These are phyloP conservation scores for Ophiocordyceps sinensis DNA, from an alignment of 2,329 filamentous ascomycete species.

Conservation along the genomic window DNA sequence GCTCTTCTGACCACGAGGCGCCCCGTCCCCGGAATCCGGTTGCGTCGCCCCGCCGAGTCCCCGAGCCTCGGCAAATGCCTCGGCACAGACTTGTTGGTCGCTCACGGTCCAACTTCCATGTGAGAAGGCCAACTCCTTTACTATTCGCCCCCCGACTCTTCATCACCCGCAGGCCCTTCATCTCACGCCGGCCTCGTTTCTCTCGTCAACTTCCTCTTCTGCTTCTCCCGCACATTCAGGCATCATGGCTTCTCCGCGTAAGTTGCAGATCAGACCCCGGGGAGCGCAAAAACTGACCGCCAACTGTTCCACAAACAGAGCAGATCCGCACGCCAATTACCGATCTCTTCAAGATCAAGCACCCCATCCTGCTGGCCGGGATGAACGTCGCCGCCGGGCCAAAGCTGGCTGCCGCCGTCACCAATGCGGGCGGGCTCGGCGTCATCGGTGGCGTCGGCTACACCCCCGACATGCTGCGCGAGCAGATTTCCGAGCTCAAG, in stretches of 20 bases:
- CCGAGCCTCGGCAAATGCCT: constrained; percentile 4
- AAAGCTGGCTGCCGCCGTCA: constrained; percentile 89
- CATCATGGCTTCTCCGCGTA: constrained; percentile 70
- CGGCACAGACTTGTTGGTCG: no score
- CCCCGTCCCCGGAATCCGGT: background rate
- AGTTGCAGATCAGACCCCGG: no score
- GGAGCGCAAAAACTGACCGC: no score
- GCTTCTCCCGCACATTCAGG: constrained; percentile 3
- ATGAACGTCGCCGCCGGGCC: constrained; percentile 99
- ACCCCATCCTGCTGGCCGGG: constrained; percentile 87
- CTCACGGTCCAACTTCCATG: no score
- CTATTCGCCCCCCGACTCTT: no score
- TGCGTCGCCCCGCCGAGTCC: background rate
- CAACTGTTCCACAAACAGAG: constrained; percentile 10
- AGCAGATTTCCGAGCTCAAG: constrained; percentile 94
- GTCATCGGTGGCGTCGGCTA: constrained; percentile 94
- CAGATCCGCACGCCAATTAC: constrained; percentile 78
- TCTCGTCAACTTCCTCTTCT: background rate
- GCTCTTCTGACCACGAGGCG: constrained; percentile 2
- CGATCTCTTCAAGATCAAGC: constrained; percentile 95
- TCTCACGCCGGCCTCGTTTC: no score
- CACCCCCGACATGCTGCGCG: constrained; percentile 90
- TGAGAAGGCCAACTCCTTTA: no score
- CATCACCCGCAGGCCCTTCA: no score
- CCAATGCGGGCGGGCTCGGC: constrained; percentile 90